A percentile compares a stretch with the other conserved stretches of the same genome.
Conservation (phyloP, 129 eudicot species). For the Gnaphalium uliginosum region DNA sequence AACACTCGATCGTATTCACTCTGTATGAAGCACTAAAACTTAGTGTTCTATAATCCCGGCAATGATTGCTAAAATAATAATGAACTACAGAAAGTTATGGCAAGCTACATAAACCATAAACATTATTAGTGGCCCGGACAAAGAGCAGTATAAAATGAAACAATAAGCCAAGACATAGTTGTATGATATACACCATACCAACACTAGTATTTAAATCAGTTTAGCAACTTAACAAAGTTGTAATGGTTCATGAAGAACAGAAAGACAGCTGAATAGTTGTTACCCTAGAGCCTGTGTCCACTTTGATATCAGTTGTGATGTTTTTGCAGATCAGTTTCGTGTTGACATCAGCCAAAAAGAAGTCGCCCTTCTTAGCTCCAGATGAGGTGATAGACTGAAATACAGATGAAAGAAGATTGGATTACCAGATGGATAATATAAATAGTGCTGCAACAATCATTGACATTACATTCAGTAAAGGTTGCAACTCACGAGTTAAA, state of each 20-base stretch:
- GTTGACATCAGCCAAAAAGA: conserved; percentile 67
- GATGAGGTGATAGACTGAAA: conserved; percentile 76
- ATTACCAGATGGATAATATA: not conserved
- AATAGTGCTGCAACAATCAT: not conserved
- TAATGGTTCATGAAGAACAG: not conserved
- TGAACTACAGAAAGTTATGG: too few species aligned
- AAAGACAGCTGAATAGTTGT: conserved; percentile 9
- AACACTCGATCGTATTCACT: too few species aligned
- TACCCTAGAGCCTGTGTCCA: conserved; percentile 77
- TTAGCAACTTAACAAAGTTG: conserved; percentile 11
- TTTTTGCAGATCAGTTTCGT: conserved; percentile 73
- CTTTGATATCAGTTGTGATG: conserved; percentile 76
- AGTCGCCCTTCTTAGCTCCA: conserved; percentile 64
- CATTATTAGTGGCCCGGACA: too few species aligned
- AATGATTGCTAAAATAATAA: too few species aligned
- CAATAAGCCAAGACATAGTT: not conserved
- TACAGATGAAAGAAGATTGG: conserved; percentile 1
- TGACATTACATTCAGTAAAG: conserved; percentile 9
- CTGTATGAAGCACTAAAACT: too few species aligned
- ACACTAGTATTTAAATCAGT: not conserved
- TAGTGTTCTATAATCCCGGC: too few species aligned
- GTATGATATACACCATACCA: not conserved
- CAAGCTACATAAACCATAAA: too few species aligned
- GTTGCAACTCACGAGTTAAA: conserved; percentile 13
- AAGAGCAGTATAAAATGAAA: not conserved